Evolutionary conservation across 768 basidiomycete species (phyloP).

Genomic region (Galerina sulciceps): DNA sequence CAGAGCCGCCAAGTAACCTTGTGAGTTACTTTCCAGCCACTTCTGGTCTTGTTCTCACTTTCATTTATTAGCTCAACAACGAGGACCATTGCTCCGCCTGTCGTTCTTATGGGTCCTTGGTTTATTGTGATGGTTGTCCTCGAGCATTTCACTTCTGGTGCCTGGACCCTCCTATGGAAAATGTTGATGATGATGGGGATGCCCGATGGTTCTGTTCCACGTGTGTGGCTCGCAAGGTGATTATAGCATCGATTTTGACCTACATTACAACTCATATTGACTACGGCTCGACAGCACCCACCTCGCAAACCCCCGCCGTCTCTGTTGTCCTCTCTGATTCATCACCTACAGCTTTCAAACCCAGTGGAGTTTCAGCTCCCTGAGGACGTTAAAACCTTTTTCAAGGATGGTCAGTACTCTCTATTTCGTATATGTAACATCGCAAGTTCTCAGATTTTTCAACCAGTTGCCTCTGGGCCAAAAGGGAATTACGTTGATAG

Average conservation of each 20-base stretch:
- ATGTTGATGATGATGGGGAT: slow-evolving; percentile 79
- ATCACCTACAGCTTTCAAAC: slow-evolving; percentile 66
- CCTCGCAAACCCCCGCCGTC: slow-evolving; percentile 67
- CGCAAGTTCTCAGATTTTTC: slow-evolving; percentile 18
- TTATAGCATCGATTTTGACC: slow-evolving; percentile 25
- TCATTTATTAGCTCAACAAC: slow-evolving; percentile 51
- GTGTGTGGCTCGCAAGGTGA: slow-evolving; percentile 70
- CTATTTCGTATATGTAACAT: slow-evolving; percentile 9
- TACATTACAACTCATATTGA: slow-evolving; percentile 19
- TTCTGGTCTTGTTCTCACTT: slow-evolving; percentile 13
- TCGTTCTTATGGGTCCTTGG: slow-evolving; percentile 79
- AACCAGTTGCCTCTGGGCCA: slow-evolving; percentile 73
- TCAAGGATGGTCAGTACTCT: slow-evolving; percentile 76
- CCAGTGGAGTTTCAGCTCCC: slow-evolving; percentile 89
- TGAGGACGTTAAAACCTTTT: slow-evolving; percentile 79
- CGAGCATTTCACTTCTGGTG: slow-evolving; percentile 96
- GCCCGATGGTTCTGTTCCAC: slow-evolving; percentile 82
- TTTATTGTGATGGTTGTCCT: slow-evolving; percentile 98
- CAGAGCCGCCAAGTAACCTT: slow-evolving; percentile 48
- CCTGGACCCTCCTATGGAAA: slow-evolving; percentile 92
- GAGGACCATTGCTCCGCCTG: slow-evolving; percentile 89
- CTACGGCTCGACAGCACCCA: slow-evolving; percentile 55
- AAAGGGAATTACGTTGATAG: slow-evolving; percentile 86
- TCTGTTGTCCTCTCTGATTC: slow-evolving; percentile 74
- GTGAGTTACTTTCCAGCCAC: slow-evolving; percentile 32